A percentile compares a stretch with the other conserved stretches of the same genome.
These are phyloP conservation scores for Hortaea werneckii DNA, from an alignment of 2,329 filamentous ascomycete species.

Conservation along the genomic window DNA sequence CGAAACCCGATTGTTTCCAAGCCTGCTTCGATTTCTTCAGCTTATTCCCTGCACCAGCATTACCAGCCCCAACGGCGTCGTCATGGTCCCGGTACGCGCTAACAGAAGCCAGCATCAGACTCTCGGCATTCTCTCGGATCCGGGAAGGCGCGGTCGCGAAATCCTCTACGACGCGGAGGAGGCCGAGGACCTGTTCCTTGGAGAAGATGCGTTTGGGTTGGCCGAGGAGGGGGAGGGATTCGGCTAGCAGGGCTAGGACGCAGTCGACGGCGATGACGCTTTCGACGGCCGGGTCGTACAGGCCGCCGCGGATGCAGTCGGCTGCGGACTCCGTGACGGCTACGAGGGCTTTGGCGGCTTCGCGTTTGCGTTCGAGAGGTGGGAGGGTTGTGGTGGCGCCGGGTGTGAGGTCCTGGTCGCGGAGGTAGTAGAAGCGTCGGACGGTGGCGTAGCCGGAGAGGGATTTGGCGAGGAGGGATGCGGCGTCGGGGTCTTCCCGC, in stretches of 20 bases:
- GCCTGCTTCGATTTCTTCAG: conserved; percentile 2
- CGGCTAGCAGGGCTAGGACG: conserved; percentile 70
- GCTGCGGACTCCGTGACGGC: conserved; percentile 79
- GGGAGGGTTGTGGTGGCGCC: conserved; percentile 29
- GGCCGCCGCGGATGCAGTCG: conserved; percentile 81
- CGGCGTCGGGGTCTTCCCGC: conserved; percentile 67
- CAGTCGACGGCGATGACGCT: conserved; percentile 84
- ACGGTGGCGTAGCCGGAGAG: conserved; percentile 88
- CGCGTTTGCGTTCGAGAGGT: conserved; percentile 53
- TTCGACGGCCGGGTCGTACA: conserved; percentile 72
- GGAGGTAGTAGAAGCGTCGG: conserved; percentile 79
- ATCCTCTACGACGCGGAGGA: conserved; percentile 21
- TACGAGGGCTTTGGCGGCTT: conserved; percentile 63
- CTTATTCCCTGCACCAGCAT: background rate
- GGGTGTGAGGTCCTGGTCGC: conserved; percentile 50
- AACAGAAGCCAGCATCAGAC: conserved; percentile 16
- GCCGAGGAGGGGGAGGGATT: conserved; percentile 68
- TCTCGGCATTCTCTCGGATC: conserved; percentile 19
- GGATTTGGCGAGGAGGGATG: conserved; percentile 71
- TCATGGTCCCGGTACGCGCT: conserved; percentile 11
- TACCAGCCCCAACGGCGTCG: background rate
- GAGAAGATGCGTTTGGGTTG: conserved; percentile 31
- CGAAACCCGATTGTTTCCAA: conserved; percentile 7
- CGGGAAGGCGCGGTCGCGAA: conserved; percentile 16
- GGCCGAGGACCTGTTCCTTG: conserved; percentile 17